Evolutionary conservation across 805 yeast genomes (phyloP).

Genomic region (Yarrowia sp.): DNA sequence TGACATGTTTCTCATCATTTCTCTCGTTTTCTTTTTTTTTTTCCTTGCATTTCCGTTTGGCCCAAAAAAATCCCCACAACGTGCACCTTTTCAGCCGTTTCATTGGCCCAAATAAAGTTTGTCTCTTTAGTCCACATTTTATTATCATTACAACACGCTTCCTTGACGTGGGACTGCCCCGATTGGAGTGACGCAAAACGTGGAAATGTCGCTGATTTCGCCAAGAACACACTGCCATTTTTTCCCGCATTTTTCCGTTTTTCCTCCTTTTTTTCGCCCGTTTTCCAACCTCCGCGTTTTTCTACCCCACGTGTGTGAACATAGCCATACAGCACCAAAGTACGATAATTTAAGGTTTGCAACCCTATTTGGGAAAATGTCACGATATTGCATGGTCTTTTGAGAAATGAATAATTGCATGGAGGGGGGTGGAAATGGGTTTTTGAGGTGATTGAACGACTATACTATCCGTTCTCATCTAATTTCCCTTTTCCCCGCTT

Average conservation of each 20-base stretch:
- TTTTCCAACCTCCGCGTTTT: neutral
- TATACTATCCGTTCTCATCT: too few species aligned
- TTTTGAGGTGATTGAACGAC: too few species aligned
- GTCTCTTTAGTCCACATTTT: neutral
- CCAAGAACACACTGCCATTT: neutral
- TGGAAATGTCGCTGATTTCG: neutral
- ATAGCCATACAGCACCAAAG: constrained; percentile 19
- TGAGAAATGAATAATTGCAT: too few species aligned
- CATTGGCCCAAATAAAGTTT: constrained; percentile 27
- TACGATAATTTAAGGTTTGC: constrained; percentile 11
- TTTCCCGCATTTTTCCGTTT: neutral
- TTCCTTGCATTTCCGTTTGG: neutral
- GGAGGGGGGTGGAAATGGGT: too few species aligned
- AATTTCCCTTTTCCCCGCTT: too few species aligned
- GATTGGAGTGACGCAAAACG: too few species aligned
- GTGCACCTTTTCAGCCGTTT: constrained; percentile 25
- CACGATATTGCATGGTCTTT: neutral
- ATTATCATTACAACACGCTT: too few species aligned
- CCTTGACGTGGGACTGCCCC: too few species aligned
- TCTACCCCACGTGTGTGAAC: constrained; percentile 15
- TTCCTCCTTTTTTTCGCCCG: neutral
- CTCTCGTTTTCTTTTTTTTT: neutral
- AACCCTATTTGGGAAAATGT: neutral
- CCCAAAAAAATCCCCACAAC: neutral
- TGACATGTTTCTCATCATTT: neutral